Evolutionary conservation across 139 green algal species (phyloP), one percentile per base, ranked within the genome.

Genomic region (Chara braunii): DNA sequence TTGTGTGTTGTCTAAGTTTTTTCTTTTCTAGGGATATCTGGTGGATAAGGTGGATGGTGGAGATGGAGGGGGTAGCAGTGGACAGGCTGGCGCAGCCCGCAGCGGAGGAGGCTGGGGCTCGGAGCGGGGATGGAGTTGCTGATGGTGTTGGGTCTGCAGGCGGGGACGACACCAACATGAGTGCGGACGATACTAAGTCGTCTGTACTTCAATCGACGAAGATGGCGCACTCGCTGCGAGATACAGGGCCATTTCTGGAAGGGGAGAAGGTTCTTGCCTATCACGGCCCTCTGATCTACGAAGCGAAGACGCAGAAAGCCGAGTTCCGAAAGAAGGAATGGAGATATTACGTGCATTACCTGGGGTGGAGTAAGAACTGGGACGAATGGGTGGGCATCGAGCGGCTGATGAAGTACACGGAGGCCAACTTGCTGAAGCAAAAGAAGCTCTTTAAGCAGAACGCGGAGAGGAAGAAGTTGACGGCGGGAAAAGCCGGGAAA

Each of bases 231-330:
- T 18, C 40, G 40, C 18, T 18, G 18, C 18, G 40, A 11, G 14
- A 14, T 26, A 58, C 50, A 30, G 50, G 50, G 11, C 6, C 58
- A 4, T 68, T 70, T 7, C 6, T 33, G 58, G 58, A 68, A 28
- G 58, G 58, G 31, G 58, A 68, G n/a, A 60, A 62, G 50, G 58
- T 68, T 6, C 50, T 68, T 4, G 58, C 58, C n/a, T 68, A 68
- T 11, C 58, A 68, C 7, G 58, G 58, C 45, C 58, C 58, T 18
- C 23, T 68, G 42, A 60, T 68, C 12, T 68, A 68, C 31, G 48
- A 68, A 9, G 58, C 58, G 22, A 68, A 68, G 58, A 51, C 65
- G 11, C 50, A 58, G 12, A 14, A 58, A 30, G 50, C 50, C 11
- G 50, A 58, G 50, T 14, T 58, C 11, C 50, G 50, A 11, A 58